Evolutionary conservation across 345 rosid genomes (phyloP).

Genomic region (Viola odorata): DNA sequence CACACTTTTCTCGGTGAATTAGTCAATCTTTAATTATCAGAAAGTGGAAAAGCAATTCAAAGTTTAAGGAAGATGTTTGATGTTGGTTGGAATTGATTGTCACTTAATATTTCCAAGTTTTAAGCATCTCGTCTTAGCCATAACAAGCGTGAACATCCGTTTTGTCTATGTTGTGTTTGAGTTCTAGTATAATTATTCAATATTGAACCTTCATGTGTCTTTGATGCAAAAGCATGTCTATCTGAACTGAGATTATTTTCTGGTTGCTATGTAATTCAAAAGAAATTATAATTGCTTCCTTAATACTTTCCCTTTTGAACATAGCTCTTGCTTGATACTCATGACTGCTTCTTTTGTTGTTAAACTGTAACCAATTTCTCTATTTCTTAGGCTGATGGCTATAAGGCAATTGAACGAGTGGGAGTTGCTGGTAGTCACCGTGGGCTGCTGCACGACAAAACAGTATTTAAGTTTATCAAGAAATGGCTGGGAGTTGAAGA

Average conservation of each 20-base stretch:
- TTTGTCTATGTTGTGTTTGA: neutral
- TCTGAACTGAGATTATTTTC: neutral
- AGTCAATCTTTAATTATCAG: too few relatives aligned
- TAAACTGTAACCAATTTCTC: neutral
- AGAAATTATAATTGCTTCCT: neutral
- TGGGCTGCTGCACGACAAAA: slow-evolving; percentile 44
- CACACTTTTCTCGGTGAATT: too few relatives aligned
- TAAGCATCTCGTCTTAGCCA: neutral
- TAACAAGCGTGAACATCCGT: neutral
- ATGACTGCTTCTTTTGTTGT: neutral
- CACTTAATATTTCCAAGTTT: too few relatives aligned
- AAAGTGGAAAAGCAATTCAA: too few relatives aligned
- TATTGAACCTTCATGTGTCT: neutral
- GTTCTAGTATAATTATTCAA: neutral
- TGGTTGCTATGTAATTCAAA: too few relatives aligned
- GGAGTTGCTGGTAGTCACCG: slow-evolving; percentile 63
- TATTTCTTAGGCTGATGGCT: slow-evolving; percentile 55
- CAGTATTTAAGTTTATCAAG: slow-evolving; percentile 46
- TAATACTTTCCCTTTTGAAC: neutral
- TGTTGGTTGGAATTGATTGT: too few relatives aligned
- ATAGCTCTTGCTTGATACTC: too few relatives aligned
- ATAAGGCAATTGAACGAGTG: slow-evolving; percentile 52
- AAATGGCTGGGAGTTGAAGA: slow-evolving; percentile 70
- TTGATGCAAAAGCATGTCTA: neutral
- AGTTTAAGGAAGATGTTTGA: too few relatives aligned